These are phyloP conservation scores for Blastocystis hominis DNA, from an alignment of 352 stramenopile genomes.

Conservation along the genomic window DNA sequence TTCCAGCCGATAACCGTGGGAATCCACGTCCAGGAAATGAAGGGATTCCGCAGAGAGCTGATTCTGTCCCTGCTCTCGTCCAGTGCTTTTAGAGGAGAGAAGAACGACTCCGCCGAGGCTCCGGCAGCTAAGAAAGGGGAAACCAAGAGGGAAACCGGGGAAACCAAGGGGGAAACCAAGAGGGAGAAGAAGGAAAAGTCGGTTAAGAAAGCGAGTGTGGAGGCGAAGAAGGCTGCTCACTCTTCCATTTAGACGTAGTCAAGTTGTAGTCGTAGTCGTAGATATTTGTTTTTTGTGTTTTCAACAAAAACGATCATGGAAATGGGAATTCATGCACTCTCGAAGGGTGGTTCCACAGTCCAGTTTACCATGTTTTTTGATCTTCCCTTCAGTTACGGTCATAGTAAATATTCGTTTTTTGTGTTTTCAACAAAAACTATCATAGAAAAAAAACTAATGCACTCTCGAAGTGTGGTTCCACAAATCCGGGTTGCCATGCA, in stretches of 20 bases:
- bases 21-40: constrained; percentile 56
- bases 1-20: constrained; percentile 60
- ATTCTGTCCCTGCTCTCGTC: constrained; percentile 56
- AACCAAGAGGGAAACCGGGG: constrained; percentile 26
- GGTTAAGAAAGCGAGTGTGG: background rate
- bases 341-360: constrained; percentile 48
- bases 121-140: background rate
- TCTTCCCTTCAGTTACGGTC: too few relatives aligned
- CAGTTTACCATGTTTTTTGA: constrained; percentile 1
- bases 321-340: background rate
- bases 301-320: background rate
- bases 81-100: constrained; percentile 33
- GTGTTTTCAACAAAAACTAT: constrained; percentile 14
- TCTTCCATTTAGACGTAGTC: too few relatives aligned
- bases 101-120: background rate
- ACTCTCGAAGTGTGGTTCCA: constrained; percentile 51
- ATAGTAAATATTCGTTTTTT: background rate
- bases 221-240: too few relatives aligned
- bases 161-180: constrained; percentile 25
- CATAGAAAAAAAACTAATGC: background rate
- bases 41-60: constrained; percentile 58
- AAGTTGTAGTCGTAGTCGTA: too few relatives aligned
- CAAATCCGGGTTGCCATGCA: constrained; percentile 55
- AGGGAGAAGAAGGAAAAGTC: constrained; percentile 26
- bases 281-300: background rate